Conservation (phyloP, 192 early-diverging fungal genomes). For the Coemansia aciculifera region DNA sequence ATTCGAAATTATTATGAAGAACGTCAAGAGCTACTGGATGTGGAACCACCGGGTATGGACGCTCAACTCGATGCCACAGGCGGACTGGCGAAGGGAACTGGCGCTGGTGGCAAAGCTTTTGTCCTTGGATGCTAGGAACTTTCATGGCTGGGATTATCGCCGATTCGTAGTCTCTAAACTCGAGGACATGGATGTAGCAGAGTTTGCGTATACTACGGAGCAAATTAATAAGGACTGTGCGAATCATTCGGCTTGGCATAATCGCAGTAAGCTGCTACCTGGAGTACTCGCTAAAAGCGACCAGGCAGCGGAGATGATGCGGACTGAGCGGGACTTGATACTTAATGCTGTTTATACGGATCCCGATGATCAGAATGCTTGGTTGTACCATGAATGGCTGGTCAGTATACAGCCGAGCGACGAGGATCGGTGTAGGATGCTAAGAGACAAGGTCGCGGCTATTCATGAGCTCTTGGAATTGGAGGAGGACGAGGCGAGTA, state of each 20-base stretch:
- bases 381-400: constrained; percentile 96
- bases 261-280: constrained; percentile 79
- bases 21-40: constrained; percentile 97
- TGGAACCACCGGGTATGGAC: constrained; percentile 97
- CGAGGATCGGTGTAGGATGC: constrained; percentile 24
- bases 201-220: constrained; percentile 85
- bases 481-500: constrained; percentile 25
- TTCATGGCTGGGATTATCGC: constrained; percentile 98
- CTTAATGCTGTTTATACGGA: constrained; percentile 94
- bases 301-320: constrained; percentile 23
- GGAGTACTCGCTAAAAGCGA: constrained; percentile 11
- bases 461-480: constrained; percentile 55
- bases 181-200: constrained; percentile 49
- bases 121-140: constrained; percentile 89
- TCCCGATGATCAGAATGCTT: constrained; percentile 94
- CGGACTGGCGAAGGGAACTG: constrained; percentile 81
- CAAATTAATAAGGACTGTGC: constrained; percentile 94
- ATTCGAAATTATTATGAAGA: constrained; percentile 67
- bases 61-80: constrained; percentile 69
- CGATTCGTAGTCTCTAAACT: constrained; percentile 70
- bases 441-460: constrained; percentile 24
- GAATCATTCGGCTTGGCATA: constrained; percentile 99
- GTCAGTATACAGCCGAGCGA: constrained; percentile 58
- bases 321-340: constrained; percentile 77
- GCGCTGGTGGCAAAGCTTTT: constrained; percentile 75